A percentile compares a stretch with the other conserved stretches of the same genome.
Evolutionary conservation across 495 filamentous ascomycete species (phyloP).

Genomic region (Aspergillus campestris): DNA sequence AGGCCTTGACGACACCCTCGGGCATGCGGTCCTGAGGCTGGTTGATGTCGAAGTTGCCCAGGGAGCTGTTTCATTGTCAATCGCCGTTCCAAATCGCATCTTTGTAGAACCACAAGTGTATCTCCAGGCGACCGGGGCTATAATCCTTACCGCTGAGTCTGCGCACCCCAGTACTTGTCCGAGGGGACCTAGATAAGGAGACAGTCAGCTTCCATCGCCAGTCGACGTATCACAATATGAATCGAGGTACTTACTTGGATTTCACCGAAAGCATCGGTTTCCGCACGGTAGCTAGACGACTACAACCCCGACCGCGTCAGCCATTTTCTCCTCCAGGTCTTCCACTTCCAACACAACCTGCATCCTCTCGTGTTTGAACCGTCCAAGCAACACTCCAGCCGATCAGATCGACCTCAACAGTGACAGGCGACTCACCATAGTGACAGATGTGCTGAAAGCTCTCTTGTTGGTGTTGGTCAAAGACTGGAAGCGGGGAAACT

Average conservation of each 20-base stretch:
- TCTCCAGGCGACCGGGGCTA: background rate
- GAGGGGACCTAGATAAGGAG: conserved; percentile 54
- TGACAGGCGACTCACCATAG: conserved; percentile 25
- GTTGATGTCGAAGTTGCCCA: conserved; percentile 98
- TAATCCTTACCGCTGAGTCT: conserved; percentile 71
- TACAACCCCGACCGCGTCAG: conserved; percentile 6
- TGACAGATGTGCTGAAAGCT: conserved; percentile 36
- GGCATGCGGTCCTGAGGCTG: conserved; percentile 99
- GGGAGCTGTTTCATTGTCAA: conserved; percentile 43
- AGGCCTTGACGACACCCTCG: conserved; percentile 80
- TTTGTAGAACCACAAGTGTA: background rate
- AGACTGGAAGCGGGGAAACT: conserved; percentile 37
- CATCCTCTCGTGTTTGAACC: background rate
- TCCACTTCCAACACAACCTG: background rate
- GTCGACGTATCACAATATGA: background rate
- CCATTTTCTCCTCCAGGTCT: too few species aligned
- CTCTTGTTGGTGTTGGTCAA: conserved; percentile 29
- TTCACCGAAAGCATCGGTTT: conserved; percentile 96
- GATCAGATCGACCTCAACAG: background rate
- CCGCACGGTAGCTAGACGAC: conserved; percentile 52
- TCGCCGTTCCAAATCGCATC: conserved; percentile 9
- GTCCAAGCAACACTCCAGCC: background rate
- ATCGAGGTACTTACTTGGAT: conserved; percentile 46
- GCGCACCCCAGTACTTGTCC: conserved; percentile 98
- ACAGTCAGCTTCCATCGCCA: conserved; percentile 13